phyloP scores from a whole-genome alignment of 2,329 filamentous ascomycete genomes.

The Aspergillus sp. region DNA sequence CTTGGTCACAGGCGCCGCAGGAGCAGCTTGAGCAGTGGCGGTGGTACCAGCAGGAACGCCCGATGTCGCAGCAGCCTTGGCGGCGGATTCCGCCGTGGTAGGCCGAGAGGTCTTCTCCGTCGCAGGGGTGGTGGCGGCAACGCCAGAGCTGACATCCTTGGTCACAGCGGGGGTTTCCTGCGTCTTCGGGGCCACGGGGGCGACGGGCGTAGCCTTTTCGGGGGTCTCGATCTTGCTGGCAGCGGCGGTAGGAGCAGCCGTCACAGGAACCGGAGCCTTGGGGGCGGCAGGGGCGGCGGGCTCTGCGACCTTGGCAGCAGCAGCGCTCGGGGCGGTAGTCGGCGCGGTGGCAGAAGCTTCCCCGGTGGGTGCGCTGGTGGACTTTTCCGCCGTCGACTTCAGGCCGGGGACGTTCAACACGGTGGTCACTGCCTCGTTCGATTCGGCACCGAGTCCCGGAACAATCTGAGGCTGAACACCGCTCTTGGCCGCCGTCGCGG shows the following conservation, averaged over 20 bases:
- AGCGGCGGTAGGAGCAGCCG: conserved; percentile 9
- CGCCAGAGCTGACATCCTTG: conserved; percentile 17
- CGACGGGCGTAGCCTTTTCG: conserved; percentile 4
- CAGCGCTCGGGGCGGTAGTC: not conserved
- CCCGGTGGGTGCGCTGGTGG: not conserved
- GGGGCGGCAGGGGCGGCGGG: not conserved
- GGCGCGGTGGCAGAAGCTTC: not conserved
- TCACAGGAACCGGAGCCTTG: conserved; percentile 5
- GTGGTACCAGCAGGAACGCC: conserved; percentile 6
- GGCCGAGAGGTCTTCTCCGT: not conserved
- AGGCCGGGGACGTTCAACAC: conserved; percentile 16
- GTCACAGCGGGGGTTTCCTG: conserved; percentile 10
- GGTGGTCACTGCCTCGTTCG: conserved; percentile 12
- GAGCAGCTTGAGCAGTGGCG: not conserved
- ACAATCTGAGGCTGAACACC: conserved; percentile 19
- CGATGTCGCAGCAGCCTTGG: not conserved
- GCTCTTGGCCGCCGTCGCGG: conserved; percentile 7
- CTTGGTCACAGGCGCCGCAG: conserved; percentile 1
- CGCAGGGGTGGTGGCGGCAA: conserved; percentile 16
- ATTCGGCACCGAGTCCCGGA: conserved; percentile 19
- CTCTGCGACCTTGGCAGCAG: not conserved
- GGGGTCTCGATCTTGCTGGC: conserved; percentile 13
- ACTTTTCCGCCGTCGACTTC: conserved; percentile 2
- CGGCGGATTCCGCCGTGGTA: not conserved
- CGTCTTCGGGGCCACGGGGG: conserved; percentile 10